Conservation (phyloP, 352 stramenopile genomes). For the Phytophthora macrochlamydospora region DNA sequence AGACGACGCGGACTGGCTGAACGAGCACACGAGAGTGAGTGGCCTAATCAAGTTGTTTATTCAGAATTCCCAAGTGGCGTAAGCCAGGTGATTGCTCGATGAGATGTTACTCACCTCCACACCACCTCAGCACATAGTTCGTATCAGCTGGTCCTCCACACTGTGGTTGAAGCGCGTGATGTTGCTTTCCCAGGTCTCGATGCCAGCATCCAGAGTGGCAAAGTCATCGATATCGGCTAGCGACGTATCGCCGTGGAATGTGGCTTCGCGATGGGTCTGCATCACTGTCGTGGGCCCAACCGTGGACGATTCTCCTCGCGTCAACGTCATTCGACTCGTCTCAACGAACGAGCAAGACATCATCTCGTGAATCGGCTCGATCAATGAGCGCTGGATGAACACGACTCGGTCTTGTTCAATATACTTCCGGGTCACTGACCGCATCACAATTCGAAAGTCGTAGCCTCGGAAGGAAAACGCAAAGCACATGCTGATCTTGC, state of each 20-base stretch:
- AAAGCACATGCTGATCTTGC: slow-evolving; percentile 17
- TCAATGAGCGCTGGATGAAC: slow-evolving; percentile 22
- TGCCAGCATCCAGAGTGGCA: slow-evolving; percentile 9
- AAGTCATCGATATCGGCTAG: background rate
- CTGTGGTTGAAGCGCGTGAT: slow-evolving; percentile 19
- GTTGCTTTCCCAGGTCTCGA: slow-evolving; percentile 14
- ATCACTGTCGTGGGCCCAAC: slow-evolving; percentile 23
- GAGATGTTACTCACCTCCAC: background rate
- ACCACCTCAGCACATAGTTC: background rate
- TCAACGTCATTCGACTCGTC: slow-evolving; percentile 28
- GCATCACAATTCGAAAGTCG: slow-evolving; percentile 10
- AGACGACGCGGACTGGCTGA: background rate
- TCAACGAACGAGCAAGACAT: slow-evolving; percentile 10
- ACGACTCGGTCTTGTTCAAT: slow-evolving; percentile 10
- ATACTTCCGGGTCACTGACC: slow-evolving; percentile 21
- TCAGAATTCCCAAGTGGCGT: background rate
- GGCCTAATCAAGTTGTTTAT: slow-evolving; percentile 1
- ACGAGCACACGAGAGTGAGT: background rate
- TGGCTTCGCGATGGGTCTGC: slow-evolving; percentile 26
- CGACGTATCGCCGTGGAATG: slow-evolving; percentile 1
- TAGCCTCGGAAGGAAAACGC: slow-evolving; percentile 9
- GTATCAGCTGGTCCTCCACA: slow-evolving; percentile 25
- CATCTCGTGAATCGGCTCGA: slow-evolving; percentile 14
- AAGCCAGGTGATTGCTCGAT: background rate
- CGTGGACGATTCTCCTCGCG: slow-evolving; percentile 8